These are phyloP conservation scores for Selaginella moellendorffii DNA, from an alignment of 75 land plant genomes.

Conservation along the genomic window DNA sequence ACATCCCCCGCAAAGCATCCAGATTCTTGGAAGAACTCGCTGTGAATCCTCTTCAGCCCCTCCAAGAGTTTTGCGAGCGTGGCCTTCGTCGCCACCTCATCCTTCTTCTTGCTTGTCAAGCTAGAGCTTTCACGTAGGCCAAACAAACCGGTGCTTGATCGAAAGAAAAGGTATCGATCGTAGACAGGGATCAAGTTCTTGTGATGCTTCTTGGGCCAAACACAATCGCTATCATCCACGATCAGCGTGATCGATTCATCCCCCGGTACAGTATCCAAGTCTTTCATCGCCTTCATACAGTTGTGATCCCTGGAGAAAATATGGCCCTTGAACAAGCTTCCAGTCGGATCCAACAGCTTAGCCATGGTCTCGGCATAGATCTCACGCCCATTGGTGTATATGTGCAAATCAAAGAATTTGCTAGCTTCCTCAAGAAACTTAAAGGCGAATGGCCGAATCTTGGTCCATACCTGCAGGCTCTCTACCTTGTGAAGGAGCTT, in stretches of 20 bases:
- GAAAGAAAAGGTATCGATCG: constrained; percentile 92
- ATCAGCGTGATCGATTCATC: too few species aligned
- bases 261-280: constrained; percentile 83
- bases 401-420: constrained; percentile 71
- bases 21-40: constrained; percentile 53
- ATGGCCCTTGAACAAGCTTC: constrained; percentile 44
- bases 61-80: constrained; percentile 51
- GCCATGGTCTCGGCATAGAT: constrained; percentile 74
- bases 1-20: too few species aligned
- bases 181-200: constrained; percentile 70
- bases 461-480: constrained; percentile 65
- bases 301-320: constrained; percentile 75
- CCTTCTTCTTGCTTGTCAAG: constrained; percentile 45
- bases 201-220: constrained; percentile 70
- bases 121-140: constrained; percentile 34
- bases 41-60: constrained; percentile 48
- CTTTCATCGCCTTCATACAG: constrained; percentile 65
- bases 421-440: constrained; percentile 66
- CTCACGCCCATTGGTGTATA: constrained; percentile 91
- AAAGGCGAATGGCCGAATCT: constrained; percentile 74
- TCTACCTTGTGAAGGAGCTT: constrained; percentile 46
- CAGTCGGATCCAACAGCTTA: constrained; percentile 60
- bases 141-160: constrained; percentile 61
- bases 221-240: constrained; percentile 79
- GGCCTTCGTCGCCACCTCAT: constrained; percentile 81